Evolutionary conservation across 441 rosid species (phyloP), one percentile per base, ranked within the genome.

Genomic region (Biscutella auriculata): DNA sequence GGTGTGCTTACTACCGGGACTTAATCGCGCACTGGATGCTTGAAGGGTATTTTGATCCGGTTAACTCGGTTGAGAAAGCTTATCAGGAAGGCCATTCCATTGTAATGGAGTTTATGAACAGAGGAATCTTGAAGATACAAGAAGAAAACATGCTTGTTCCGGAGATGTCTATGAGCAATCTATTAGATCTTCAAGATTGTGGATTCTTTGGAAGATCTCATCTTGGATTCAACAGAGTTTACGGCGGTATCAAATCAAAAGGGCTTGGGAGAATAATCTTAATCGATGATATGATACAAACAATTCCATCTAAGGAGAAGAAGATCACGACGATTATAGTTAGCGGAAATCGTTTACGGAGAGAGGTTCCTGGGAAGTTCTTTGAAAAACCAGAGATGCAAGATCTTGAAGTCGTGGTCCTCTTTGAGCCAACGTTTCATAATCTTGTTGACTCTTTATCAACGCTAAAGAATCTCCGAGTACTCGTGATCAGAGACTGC

Each of bases 11-110:
- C 64, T 80, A 68, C 71, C 70, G 69, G 10, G 80, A 80, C 37
- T 43, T 82, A 62, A 79, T 82, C 27, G 53, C 71, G 3, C 71
- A 75, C 12, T 82, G 85, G 93, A 76, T 82, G 56, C 54, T 82
- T 72, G 88, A 85, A 68, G 85, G 87, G 4, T 76, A 51, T 16
- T 72, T 82, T 34, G 72, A 65, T 49, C 48, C 65, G 33, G 6
- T 36, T 8, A 53, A 73, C 48, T 41, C 47, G 34, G 65, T 82
- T 19, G 66, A 74, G 56, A 63, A 67, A 52, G 78, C 80, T 15
- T 82, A 85, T 34, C 44, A 65, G 19, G 37, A 65, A 0, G 87
- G 80, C 4, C 84, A 79, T 41, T 1, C 5, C 6, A 67, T 76
- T 19, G 30, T 81, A 37, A 81, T 77, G 81, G 60, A 75, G 35